Conservation (phyloP, 768 basidiomycete species). For the Panaeolus cyanescens region DNA sequence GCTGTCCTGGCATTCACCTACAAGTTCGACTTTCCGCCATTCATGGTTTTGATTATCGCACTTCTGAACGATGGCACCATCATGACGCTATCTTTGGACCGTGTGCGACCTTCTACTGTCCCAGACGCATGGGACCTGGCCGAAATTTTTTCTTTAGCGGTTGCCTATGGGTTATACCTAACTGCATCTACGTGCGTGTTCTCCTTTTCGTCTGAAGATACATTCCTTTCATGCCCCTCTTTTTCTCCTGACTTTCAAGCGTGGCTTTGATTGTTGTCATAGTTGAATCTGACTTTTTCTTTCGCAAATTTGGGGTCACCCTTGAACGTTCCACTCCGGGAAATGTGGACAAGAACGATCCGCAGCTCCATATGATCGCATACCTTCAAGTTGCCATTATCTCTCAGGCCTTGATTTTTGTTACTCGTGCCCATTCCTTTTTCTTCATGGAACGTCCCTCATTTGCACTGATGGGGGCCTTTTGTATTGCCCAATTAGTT, state of each 20-base stretch:
- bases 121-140: constrained; percentile 96
- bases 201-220: constrained; percentile 4
- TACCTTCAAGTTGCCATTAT: constrained; percentile 98
- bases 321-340: constrained; percentile 33
- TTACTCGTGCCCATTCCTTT: constrained; percentile 91
- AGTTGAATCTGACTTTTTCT: constrained; percentile 90
- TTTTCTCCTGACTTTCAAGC: constrained; percentile 35
- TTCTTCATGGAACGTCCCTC: constrained; percentile 98
- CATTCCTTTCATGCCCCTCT: neutral
- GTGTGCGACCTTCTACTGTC: constrained; percentile 88
- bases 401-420: constrained; percentile 96
- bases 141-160: constrained; percentile 94
- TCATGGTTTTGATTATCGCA: constrained; percentile 99
- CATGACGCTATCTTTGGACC: constrained; percentile 96
- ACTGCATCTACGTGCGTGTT: constrained; percentile 82
- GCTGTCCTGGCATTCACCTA: constrained; percentile 93
- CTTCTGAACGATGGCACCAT: constrained; percentile 98
- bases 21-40: constrained; percentile 98
- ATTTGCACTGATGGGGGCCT: constrained; percentile 82
- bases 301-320: constrained; percentile 76
- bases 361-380: constrained; percentile 81
- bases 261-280: constrained; percentile 81
- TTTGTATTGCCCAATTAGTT: constrained; percentile 90
- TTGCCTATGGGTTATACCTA: constrained; percentile 94
- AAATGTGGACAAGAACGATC: constrained; percentile 57